phyloP scores from a whole-genome alignment of 441 rosid genomes.

The Mallotus japonicus region DNA sequence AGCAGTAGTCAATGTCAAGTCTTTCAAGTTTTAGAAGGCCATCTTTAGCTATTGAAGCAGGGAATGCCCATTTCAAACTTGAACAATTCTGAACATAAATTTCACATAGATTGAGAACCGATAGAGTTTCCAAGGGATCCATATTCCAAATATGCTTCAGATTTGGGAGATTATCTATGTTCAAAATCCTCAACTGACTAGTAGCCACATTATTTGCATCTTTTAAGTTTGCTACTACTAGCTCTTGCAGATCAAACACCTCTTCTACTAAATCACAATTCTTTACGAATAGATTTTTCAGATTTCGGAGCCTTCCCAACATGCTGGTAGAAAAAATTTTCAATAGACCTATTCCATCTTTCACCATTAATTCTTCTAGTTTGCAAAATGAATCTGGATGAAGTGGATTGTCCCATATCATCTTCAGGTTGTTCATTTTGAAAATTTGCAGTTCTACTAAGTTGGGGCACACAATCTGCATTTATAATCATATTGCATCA shows the following conservation, averaged over 20 bases:
- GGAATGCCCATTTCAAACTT: slow-evolving; percentile 19
- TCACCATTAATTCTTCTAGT: no score
- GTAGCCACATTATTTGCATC: no score
- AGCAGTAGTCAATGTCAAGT: background rate
- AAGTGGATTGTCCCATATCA: no score
- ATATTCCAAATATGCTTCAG: slow-evolving; percentile 28
- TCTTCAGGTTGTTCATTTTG: slow-evolving; percentile 12
- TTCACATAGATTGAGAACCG: slow-evolving; percentile 14
- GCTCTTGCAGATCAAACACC: slow-evolving; percentile 17
- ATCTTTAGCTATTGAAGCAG: slow-evolving; percentile 14
- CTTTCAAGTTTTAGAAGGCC: slow-evolving; percentile 7
- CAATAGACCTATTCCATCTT: no score
- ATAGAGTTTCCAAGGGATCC: slow-evolving; percentile 9
- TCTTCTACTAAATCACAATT: slow-evolving; percentile 19
- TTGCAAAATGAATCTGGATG: no score
- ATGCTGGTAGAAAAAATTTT: slow-evolving; percentile 10
- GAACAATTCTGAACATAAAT: slow-evolving; percentile 11
- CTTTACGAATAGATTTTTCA: background rate
- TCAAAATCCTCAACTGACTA: background rate
- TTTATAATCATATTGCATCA: background rate
- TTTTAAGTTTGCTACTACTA: background rate
- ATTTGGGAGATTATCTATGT: slow-evolving; percentile 12
- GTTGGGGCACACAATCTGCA: slow-evolving; percentile 22
- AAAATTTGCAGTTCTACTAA: background rate
- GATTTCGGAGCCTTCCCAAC: background rate